Evolutionary conservation across 2,329 filamentous ascomycete species (phyloP).

Genomic region (Ambrosiella cleistominuta): DNA sequence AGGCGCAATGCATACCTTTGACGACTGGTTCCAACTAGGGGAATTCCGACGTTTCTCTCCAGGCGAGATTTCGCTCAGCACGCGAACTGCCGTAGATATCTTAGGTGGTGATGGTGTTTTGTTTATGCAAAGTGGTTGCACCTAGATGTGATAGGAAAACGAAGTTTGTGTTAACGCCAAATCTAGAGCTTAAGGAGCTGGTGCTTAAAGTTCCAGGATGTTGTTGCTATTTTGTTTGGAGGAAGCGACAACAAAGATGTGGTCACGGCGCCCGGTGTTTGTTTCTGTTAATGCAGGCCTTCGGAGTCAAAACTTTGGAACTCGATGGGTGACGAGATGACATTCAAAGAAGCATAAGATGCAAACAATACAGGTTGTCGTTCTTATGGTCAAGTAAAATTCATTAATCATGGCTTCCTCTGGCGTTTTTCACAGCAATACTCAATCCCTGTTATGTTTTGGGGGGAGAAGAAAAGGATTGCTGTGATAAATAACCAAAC

Average conservation of each 20-base stretch:
- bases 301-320: not conserved
- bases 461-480: no score
- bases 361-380: no score
- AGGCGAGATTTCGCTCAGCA: constrained; percentile 76
- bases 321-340: no score
- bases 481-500: no score
- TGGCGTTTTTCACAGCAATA: no score
- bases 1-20: constrained; percentile 39
- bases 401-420: no score
- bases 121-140: constrained; percentile 64
- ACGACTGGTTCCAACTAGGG: constrained; percentile 65
- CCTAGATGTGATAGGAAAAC: constrained; percentile 25
- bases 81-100: constrained; percentile 32
- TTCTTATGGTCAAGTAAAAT: no score
- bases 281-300: not conserved
- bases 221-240: not conserved
- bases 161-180: not conserved
- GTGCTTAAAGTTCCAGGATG: not conserved
- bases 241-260: not conserved
- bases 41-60: constrained; percentile 80
- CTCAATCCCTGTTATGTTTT: no score
- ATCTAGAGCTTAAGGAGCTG: not conserved
- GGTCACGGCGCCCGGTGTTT: not conserved
- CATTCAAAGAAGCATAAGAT: no score
- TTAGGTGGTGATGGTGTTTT: constrained; percentile 35